Evolutionary conservation across 75 land plant species (phyloP).

Genomic region (Pinus tabuliformis): DNA sequence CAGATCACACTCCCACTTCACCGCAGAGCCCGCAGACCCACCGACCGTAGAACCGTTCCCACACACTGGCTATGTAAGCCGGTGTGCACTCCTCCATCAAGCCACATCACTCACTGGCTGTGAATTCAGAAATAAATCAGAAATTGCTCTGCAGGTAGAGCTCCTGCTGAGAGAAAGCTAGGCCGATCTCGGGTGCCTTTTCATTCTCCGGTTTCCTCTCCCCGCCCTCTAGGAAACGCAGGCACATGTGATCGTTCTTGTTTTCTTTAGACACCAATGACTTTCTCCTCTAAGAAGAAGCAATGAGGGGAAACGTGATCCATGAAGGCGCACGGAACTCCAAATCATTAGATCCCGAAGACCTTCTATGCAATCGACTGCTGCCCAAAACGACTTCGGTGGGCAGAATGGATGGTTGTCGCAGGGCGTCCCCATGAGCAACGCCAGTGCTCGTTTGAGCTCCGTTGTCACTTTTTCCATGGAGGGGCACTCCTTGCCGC

Average conservation of each 20-base stretch:
- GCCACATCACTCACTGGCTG: too few relatives aligned
- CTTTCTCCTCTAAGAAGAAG: conserved; percentile 70
- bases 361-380: conserved; percentile 64
- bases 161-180: conserved; percentile 64
- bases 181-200: conserved; percentile 53
- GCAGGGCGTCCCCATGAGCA: conserved; percentile 80
- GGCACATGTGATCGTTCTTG: conserved; percentile 31
- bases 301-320: conserved; percentile 75
- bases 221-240: background rate
- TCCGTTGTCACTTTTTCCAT: conserved; percentile 90
- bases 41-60: too few relatives aligned
- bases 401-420: conserved; percentile 78
- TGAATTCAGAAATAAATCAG: conserved; percentile 7
- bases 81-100: too few relatives aligned
- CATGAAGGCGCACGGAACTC: conserved; percentile 70
- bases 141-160: conserved; percentile 62
- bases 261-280: conserved; percentile 64
- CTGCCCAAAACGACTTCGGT: conserved; percentile 87
- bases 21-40: too few relatives aligned
- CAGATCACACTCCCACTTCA: too few relatives aligned
- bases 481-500: conserved; percentile 90
- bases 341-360: conserved; percentile 55
- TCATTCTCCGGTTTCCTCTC: conserved; percentile 33
- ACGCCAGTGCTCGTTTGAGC: conserved; percentile 73
- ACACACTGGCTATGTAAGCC: too few relatives aligned